Evolutionary conservation across 805 yeast genomes (phyloP), one percentile per base, ranked within the genome.

Genomic region (Lachancea nothofagi): DNA sequence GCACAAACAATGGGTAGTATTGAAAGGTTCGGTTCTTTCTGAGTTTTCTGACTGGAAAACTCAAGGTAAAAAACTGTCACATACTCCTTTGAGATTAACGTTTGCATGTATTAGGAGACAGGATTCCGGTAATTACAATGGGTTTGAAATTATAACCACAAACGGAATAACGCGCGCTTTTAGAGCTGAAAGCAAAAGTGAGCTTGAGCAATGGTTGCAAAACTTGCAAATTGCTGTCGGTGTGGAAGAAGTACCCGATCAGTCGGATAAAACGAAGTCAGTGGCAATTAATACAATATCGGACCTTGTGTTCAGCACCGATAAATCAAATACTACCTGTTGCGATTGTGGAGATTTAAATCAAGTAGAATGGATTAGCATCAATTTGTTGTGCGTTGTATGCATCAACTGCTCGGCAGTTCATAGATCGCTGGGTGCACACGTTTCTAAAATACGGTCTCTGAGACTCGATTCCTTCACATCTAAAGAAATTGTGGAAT

Each of bases 1-100:
- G 96, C 94, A 86, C 58, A 86, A 85, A 52, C 88, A 82, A 57
- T 84, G 95, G 89, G 83, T 87, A 1, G 84, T 79, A 0, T 65
- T 86, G 36, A 71, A 74, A 10, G 74, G 77, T n/a, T 88, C 90
- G 2, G 72, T 70, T 42, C 63, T 87, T 29, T 67, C 70, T 31
- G 93, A 86, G 54, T 86, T 74, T 55, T 71, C 81, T 32, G 88
- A 86, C 60, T 87, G 95, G 93, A 74, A 89, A 38, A 42, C 46
- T 50, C 75, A 71, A 41, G 86, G 86, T 15, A 68, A 14, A 73
- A 71, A 22, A 68, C 78, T 13, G 75, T 84, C 45, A 72, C 77
- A 46, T 71, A 70, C 15, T 88, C 93, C 3, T 74, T 30, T 87
- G 10, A 84, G 83, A 44, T 59, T 87, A 29, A 78, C 86, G 1